These are phyloP conservation scores for Aspergillus haitiensis DNA, from an alignment of 495 filamentous ascomycete genomes.

Conservation along the genomic window DNA sequence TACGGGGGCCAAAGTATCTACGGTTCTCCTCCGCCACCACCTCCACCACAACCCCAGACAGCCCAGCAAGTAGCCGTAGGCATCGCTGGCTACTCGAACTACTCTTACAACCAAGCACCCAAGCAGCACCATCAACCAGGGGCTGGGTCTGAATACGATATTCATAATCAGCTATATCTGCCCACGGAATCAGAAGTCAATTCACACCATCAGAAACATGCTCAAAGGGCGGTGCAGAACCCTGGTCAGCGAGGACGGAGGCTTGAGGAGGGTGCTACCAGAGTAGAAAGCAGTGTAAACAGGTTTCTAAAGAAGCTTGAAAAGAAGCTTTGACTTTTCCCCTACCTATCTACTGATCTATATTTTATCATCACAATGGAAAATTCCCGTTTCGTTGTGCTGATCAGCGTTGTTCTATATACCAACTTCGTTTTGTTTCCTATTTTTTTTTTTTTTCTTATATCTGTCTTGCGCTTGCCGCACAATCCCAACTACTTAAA, in stretches of 20 bases:
- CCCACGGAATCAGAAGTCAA: conserved; percentile 65
- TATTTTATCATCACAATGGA: not conserved
- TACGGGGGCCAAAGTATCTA: conserved; percentile 28
- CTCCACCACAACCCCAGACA: conserved; percentile 19
- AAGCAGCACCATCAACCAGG: conserved; percentile 32
- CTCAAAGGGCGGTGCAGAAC: conserved; percentile 54
- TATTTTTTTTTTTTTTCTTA: not conserved
- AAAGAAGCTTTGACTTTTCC: conserved; percentile 64
- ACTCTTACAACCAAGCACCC: conserved; percentile 49
- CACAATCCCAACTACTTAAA: no score
- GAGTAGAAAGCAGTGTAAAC: conserved; percentile 75
- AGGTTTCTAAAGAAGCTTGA: conserved; percentile 86
- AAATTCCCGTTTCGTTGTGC: no score
- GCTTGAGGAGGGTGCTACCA: conserved; percentile 66
- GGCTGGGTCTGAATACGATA: conserved; percentile 53
- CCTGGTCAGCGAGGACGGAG: conserved; percentile 50
- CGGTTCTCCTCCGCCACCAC: conserved; percentile 16
- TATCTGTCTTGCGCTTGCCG: not conserved
- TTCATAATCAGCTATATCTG: conserved; percentile 76
- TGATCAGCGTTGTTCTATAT: no score
- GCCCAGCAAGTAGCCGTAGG: conserved; percentile 16
- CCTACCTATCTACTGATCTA: not conserved
- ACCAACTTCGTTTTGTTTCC: no score
- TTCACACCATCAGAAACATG: conserved; percentile 44
- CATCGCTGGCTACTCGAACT: conserved; percentile 57